These are phyloP conservation scores for Monilinia fructigena DNA, from an alignment of 2,329 filamentous ascomycete genomes.

Conservation along the genomic window DNA sequence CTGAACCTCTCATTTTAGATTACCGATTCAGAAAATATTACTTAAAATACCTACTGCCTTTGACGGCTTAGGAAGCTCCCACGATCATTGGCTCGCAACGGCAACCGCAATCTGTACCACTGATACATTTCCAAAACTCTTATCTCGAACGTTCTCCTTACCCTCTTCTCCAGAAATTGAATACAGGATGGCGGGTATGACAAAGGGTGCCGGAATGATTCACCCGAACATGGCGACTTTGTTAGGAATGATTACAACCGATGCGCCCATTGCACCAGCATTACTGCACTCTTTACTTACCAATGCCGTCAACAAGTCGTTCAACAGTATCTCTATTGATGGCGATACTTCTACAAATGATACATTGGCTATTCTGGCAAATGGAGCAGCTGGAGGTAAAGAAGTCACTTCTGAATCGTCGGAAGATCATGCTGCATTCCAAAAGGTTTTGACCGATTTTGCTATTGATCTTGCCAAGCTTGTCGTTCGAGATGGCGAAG, in stretches of 20 bases:
- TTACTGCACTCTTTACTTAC: slow-evolving; percentile 70
- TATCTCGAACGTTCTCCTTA: slow-evolving; percentile 76
- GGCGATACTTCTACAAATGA: slow-evolving; percentile 98
- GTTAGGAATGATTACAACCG: slow-evolving; percentile 84
- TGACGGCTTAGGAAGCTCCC: slow-evolving; percentile 66
- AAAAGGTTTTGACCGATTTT: slow-evolving; percentile 70
- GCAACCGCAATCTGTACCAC: slow-evolving; percentile 95
- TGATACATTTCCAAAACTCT: slow-evolving; percentile 93
- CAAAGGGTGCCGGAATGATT: slow-evolving; percentile 97
- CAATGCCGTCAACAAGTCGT: slow-evolving; percentile 75
- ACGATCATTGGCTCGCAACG: slow-evolving; percentile 80
- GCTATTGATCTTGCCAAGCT: slow-evolving; percentile 84
- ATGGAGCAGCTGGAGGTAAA: slow-evolving; percentile 80
- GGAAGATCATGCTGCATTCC: slow-evolving; percentile 70
- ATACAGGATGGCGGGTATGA: slow-evolving; percentile 88
- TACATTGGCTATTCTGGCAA: slow-evolving; percentile 90
- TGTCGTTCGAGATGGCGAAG: slow-evolving; percentile 93
- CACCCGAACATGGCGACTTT: slow-evolving; percentile 97
- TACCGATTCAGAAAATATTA: slow-evolving; percentile 90
- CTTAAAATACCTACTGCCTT: slow-evolving; percentile 76
- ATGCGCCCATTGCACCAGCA: slow-evolving; percentile 71
- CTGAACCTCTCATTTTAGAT: slow-evolving; percentile 45
- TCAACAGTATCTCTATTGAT: slow-evolving; percentile 96
- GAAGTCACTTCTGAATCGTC: slow-evolving; percentile 54
- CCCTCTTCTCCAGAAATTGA: slow-evolving; percentile 73